These are phyloP conservation scores for Tylopilus felleus DNA, from an alignment of 768 basidiomycete species.

Conservation along the genomic window DNA sequence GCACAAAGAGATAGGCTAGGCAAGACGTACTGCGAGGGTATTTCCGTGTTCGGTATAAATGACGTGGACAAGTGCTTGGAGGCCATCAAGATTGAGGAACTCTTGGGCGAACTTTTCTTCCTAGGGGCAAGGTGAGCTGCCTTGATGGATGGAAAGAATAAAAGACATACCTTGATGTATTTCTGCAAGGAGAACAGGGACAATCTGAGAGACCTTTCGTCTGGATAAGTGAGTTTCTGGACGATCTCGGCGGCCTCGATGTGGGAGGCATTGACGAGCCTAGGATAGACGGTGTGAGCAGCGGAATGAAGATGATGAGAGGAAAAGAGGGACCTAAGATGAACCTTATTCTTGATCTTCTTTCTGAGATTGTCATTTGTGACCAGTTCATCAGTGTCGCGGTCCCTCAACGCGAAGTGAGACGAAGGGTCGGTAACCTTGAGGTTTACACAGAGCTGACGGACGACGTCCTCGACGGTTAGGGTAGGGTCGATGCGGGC, in stretches of 20 bases:
- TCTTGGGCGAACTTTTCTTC: constrained; percentile 81
- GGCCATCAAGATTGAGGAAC: constrained; percentile 71
- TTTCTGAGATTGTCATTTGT: constrained; percentile 83
- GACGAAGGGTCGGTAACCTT: constrained; percentile 71
- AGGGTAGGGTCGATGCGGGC: constrained; percentile 83
- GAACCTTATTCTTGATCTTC: constrained; percentile 75
- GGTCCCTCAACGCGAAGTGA: constrained; percentile 74
- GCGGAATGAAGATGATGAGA: not conserved
- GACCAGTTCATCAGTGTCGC: constrained; percentile 74
- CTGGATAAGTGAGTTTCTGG: constrained; percentile 59
- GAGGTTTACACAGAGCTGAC: constrained; percentile 77
- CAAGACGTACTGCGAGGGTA: constrained; percentile 66
- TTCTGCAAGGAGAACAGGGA: constrained; percentile 78
- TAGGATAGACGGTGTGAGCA: constrained; percentile 27
- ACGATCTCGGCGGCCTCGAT: constrained; percentile 77
- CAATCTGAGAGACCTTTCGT: constrained; percentile 59
- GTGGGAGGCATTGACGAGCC: constrained; percentile 75
- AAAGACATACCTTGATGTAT: constrained; percentile 59
- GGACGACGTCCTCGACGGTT: constrained; percentile 80
- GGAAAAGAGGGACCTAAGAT: constrained; percentile 60
- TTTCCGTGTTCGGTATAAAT: constrained; percentile 73
- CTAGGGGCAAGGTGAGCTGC: constrained; percentile 35
- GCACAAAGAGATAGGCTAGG: not conserved
- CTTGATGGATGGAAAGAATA: not conserved
- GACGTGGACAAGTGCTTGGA: constrained; percentile 65